Evolutionary conservation across 2,329 filamentous ascomycete species (phyloP).

Genomic region (Ustilaginoidea virens): DNA sequence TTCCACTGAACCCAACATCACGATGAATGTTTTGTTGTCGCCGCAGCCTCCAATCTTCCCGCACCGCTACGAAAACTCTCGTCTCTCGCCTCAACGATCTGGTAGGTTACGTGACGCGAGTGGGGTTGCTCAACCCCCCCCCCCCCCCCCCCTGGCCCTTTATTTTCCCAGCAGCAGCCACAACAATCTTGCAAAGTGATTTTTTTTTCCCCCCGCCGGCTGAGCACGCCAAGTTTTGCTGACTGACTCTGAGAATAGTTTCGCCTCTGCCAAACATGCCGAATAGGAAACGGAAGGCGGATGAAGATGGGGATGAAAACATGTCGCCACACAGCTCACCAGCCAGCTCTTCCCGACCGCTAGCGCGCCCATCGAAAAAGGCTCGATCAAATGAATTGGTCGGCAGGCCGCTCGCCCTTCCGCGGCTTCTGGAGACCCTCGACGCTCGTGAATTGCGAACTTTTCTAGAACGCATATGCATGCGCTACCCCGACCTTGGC

Average conservation of each 20-base stretch:
- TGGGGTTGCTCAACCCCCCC: not conserved
- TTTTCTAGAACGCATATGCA: slow-evolving; percentile 81
- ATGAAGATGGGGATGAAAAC: slow-evolving; percentile 69
- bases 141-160: not conserved
- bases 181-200: too few species aligned
- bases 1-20: slow-evolving; percentile 10
- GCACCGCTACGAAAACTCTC: slow-evolving; percentile 40
- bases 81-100: slow-evolving; percentile 37
- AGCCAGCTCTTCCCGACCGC: slow-evolving; percentile 51
- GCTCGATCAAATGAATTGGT: slow-evolving; percentile 46
- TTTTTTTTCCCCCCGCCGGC: not conserved
- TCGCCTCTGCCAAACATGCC: slow-evolving; percentile 37
- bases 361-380: slow-evolving; percentile 52
- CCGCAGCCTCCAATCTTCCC: slow-evolving; percentile 44
- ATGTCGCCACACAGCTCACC: slow-evolving; percentile 77
- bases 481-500: slow-evolving; percentile 72
- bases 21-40: slow-evolving; percentile 48
- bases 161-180: too few species aligned
- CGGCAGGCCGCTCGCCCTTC: slow-evolving; percentile 38
- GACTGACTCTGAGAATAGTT: slow-evolving; percentile 9
- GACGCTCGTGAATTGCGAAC: slow-evolving; percentile 71
- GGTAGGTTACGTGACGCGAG: too few species aligned
- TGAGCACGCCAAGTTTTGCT: not conserved
- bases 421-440: slow-evolving; percentile 83
- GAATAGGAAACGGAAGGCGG: slow-evolving; percentile 72